Conservation (phyloP, 208 protist species). For the Trypanosoma melophagium region DNA sequence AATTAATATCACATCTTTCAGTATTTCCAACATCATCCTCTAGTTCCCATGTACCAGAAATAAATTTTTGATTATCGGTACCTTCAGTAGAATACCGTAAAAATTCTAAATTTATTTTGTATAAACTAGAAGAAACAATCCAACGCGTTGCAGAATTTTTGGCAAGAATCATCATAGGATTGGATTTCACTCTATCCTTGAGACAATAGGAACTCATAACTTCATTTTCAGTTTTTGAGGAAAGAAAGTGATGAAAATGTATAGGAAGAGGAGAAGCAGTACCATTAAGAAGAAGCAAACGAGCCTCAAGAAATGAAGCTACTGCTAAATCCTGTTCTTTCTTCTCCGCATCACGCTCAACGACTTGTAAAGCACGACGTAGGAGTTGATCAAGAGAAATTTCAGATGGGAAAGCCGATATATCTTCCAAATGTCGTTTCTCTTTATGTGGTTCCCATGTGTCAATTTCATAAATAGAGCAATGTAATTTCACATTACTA, state of each 20-base stretch:
- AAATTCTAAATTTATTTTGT: conserved; percentile 15
- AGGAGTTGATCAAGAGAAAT: conserved; percentile 16
- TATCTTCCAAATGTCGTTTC: conserved; percentile 16
- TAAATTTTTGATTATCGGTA: not conserved
- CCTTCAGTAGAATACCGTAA: not conserved
- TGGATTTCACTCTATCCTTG: not conserved
- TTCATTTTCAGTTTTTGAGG: not conserved
- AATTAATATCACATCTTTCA: conserved; percentile 13
- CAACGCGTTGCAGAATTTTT: conserved; percentile 2
- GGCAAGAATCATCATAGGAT: not conserved
- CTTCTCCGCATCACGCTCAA: conserved; percentile 11
- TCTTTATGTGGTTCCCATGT: conserved; percentile 25
- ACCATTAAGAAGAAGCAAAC: conserved; percentile 2
- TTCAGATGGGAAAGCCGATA: not conserved
- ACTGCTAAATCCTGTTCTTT: conserved; percentile 8
- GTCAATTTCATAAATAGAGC: conserved; percentile 27
- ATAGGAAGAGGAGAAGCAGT: not conserved
- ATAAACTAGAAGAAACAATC: conserved; percentile 5
- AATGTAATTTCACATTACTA: not conserved
- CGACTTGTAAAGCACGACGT: conserved; percentile 12
- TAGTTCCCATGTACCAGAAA: conserved; percentile 19
- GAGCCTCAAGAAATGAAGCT: conserved; percentile 2
- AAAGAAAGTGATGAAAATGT: too few species aligned
- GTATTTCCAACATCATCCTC: conserved; percentile 21
- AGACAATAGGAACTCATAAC: not conserved